phyloP scores from a whole-genome alignment of 805 yeast species.

The Hanseniaspora jakobsenii region DNA sequence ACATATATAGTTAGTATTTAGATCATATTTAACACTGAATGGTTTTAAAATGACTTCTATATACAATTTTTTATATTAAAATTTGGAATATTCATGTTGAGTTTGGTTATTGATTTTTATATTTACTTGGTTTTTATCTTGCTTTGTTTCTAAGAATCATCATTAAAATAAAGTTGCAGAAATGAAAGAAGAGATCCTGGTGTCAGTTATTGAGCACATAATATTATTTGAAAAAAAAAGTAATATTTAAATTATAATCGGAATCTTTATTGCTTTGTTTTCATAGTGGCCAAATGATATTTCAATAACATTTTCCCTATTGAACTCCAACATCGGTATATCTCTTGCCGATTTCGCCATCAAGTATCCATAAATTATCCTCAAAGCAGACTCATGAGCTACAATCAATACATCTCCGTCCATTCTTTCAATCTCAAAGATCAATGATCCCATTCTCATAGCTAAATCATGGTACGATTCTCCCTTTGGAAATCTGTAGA shows the following conservation, averaged over 20 bases:
- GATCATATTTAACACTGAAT: no score
- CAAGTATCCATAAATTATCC: conserved; percentile 85
- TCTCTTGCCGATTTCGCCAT: conserved; percentile 85
- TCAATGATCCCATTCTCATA: conserved; percentile 80
- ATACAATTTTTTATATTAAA: no score
- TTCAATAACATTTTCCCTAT: conserved; percentile 74
- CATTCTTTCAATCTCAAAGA: conserved; percentile 87
- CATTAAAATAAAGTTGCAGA: no score
- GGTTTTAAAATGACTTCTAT: no score
- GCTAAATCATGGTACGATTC: conserved; percentile 96
- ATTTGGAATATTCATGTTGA: no score
- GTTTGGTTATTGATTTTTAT: no score
- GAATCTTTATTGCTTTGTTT: conserved; percentile 49
- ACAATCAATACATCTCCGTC: conserved; percentile 76
- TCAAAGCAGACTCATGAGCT: conserved; percentile 82
- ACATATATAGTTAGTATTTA: not conserved
- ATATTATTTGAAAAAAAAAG: no score
- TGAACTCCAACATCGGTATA: conserved; percentile 68
- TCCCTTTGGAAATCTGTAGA: conserved; percentile 79
- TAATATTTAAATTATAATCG: conserved; percentile 21
- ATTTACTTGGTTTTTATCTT: no score
- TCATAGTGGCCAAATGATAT: conserved; percentile 77
- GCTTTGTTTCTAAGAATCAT: no score
- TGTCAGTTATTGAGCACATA: no score
- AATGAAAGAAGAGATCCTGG: no score